Evolutionary conservation across 1,139 yeast species (phyloP).

Genomic region (Diutina ranongensis): DNA sequence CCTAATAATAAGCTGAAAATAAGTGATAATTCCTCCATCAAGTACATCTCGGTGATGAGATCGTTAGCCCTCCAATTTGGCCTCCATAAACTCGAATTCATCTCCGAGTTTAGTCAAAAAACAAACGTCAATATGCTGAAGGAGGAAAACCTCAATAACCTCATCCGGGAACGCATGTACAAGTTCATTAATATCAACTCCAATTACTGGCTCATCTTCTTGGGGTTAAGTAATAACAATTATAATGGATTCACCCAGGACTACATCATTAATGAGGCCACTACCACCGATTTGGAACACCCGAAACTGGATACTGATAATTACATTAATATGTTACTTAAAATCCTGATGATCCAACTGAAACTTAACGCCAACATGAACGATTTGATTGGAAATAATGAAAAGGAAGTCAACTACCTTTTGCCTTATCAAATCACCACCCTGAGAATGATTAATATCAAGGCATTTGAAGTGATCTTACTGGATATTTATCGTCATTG

Average conservation of each 20-base stretch:
- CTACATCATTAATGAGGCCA: conserved; percentile 27
- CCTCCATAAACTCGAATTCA: conserved; percentile 31
- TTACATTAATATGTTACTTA: conserved; percentile 29
- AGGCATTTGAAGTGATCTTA: conserved; percentile 34
- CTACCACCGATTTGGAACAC: conserved; percentile 18
- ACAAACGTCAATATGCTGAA: conserved; percentile 25
- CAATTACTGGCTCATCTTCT: conserved; percentile 32
- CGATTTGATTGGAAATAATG: conserved; percentile 15
- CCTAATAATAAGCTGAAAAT: conserved; percentile 21
- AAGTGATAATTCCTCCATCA: conserved; percentile 26
- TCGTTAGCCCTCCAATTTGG: conserved; percentile 33
- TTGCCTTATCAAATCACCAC: neutral
- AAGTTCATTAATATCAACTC: conserved; percentile 33
- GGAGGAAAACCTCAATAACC: conserved; percentile 20
- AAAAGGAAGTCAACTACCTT: neutral
- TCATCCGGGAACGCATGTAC: conserved; percentile 32
- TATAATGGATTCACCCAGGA: conserved; percentile 32
- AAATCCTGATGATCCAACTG: conserved; percentile 30
- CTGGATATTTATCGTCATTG: conserved; percentile 13
- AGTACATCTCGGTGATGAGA: conserved; percentile 31
- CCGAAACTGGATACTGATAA: conserved; percentile 17
- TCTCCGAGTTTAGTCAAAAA: conserved; percentile 33
- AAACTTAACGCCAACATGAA: conserved; percentile 31
- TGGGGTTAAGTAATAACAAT: conserved; percentile 29
- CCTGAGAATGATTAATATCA: conserved; percentile 18